Percentiles rank a stretch among this genome's conserved stretches.
Evolutionary conservation across 2,329 filamentous ascomycete genomes (phyloP).

Genomic region (Aspergillus sp.): DNA sequence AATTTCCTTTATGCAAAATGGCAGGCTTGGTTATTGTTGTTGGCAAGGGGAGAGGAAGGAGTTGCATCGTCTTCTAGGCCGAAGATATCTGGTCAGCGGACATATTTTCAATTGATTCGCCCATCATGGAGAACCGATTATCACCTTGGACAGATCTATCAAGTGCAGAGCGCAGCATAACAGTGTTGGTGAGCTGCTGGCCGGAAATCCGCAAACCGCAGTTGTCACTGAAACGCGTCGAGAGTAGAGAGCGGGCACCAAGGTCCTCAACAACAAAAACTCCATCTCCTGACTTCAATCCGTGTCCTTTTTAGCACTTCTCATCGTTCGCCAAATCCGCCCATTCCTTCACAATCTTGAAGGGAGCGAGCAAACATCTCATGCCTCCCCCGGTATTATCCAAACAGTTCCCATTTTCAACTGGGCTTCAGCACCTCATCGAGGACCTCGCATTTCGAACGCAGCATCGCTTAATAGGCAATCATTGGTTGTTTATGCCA

Average conservation of each 20-base stretch:
- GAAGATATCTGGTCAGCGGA: background rate
- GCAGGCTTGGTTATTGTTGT: background rate
- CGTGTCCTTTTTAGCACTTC: background rate
- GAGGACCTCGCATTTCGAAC: too few relatives aligned
- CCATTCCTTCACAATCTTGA: background rate
- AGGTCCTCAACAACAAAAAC: slow-evolving; percentile 3
- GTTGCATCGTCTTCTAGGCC: too few relatives aligned
- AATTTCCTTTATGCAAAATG: too few relatives aligned
- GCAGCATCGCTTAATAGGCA: too few relatives aligned
- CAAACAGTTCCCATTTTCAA: too few relatives aligned
- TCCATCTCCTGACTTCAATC: background rate
- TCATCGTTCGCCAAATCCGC: background rate
- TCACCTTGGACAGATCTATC: background rate
- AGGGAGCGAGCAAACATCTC: background rate
- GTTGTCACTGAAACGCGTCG: background rate
- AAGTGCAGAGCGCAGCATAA: background rate
- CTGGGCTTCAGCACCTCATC: too few relatives aligned
- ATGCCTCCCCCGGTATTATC: too few relatives aligned
- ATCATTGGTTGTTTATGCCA: too few relatives aligned
- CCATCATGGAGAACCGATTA: background rate
- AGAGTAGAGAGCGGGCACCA: background rate
- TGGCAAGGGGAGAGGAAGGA: background rate
- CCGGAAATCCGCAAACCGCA: background rate
- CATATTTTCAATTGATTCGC: background rate
- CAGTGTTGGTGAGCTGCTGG: background rate